Evolutionary conservation across 2,329 filamentous ascomycete species (phyloP), one percentile per base, ranked within the genome.

Genomic region (Fusarium sp.): DNA sequence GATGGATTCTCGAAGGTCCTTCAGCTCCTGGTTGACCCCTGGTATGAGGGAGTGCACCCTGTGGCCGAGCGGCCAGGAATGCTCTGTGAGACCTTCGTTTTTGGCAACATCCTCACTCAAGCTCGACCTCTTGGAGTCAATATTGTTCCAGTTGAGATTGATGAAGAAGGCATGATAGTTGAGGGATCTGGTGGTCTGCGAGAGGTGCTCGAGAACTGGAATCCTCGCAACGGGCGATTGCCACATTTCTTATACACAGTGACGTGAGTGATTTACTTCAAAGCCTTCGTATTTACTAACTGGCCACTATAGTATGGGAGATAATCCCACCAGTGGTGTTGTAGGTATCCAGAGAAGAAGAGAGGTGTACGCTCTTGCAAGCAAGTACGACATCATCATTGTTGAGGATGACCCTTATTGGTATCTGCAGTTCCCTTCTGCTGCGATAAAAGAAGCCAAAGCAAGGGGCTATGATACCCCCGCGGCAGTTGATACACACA

Each of bases 401-500:
- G 83, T 97, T 68, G 95, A 98, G 81, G 95, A 98, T 76, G 95
- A 98, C 69, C 95, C 95, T 9, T 98, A 98, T 83, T 98, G 94
- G 93, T 95, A 96, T 80, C 86, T 98, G 12, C 95, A 98, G 79
- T 98, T 89, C 80, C 93, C 94, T 0, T 92, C 92, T 1, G 91
- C 92, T 1, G 87, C 84, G 57, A 49, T 78, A 30, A 81, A 81
- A 50, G 83, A 89, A 77, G 84, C 88, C 74, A 84, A 85, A 76
- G 84, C 86, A 20, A 80, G 85, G 41, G 79, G 79, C 56, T 72
- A 79, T 38, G 81, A 76, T 48, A 75, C 73, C 58, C 79, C 79
- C 49, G 75, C 63, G 66, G 18, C 53, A 12, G 75, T 64, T 77
- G 82, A 75, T 76, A 79, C 66, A 38, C 73, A 69, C 65, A 75